Base-by-base conservation (phyloP, 2,329 filamentous ascomycete genomes). In the Pestalotiopsis sp. region DNA sequence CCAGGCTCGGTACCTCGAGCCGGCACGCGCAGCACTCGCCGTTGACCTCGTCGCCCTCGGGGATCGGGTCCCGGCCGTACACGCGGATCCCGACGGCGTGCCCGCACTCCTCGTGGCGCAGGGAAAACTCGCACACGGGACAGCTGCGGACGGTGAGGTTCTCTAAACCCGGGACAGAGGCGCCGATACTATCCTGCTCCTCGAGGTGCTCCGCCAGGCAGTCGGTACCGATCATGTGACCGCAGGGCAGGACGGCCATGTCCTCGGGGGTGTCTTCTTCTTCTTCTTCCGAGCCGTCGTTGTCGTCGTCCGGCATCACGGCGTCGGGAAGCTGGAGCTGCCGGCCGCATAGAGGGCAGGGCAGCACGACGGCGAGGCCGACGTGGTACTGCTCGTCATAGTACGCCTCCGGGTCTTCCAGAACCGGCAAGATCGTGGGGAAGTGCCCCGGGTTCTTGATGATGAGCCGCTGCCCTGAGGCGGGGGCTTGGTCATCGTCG, bases 181-280 rank as follows among this genome's bases (percentile, higher is more conserved):
- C 23, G 23, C 23, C 23, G 23, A 23, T 23, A 3, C 23, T 23
- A 23, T 23, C 23, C 23, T 23, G 23, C 23, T 23, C 23, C 23
- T 23, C 23, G 23, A 45, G 14, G 49, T 65, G 41, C 11, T n/a
- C 45, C 17, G 57, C 61, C 7, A 68, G 61, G 25, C 67, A 65
- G 17, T 66, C 41, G 2, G 52, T 12, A 9, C 67, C 67, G 25
- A 68, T 20, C 61, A 68, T 41, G 38, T 65, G 67, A 7, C 61
- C 52, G 56, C 67, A 65, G 2, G 67, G 67, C 17, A 61, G 31
- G 17, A 68, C 67, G 23, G 25, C 17, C 25, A 65, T 5, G 27
- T 20, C 25, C 20, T 56, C 56, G 36, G 2, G 56, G 65, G 39
- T n/a, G 61, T 9, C n/a, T 52, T n/a, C 41, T 49, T 7, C 13